Evolutionary conservation across 2,329 filamentous ascomycete genomes (phyloP).

Genomic region (Calonectria hawksworthii): DNA sequence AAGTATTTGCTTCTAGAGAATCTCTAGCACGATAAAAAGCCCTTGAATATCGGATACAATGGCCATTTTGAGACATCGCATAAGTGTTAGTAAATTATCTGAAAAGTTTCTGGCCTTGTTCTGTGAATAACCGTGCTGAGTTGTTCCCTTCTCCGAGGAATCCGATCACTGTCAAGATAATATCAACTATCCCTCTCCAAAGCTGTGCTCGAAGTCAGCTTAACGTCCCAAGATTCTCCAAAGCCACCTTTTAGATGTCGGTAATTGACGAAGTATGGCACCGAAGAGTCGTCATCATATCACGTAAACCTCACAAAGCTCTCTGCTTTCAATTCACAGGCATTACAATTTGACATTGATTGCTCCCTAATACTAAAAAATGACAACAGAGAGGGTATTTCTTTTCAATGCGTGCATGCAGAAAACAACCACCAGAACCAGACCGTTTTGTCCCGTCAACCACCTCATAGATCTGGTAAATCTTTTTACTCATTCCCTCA

Average conservation of each 20-base stretch:
- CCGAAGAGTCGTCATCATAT: neutral
- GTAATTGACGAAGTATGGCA: no score
- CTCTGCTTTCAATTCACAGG: neutral
- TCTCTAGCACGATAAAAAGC: neutral
- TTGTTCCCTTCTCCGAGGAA: neutral
- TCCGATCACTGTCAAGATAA: neutral
- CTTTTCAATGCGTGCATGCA: constrained; percentile 14
- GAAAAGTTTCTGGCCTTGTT: no score
- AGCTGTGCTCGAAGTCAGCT: neutral
- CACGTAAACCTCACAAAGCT: neutral
- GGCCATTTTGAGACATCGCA: no score
- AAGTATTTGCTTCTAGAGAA: neutral
- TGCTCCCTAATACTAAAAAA: neutral
- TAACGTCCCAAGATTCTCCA: neutral
- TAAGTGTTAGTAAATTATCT: neutral
- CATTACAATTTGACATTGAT: constrained; percentile 12
- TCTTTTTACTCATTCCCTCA: neutral
- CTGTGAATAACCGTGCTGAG: neutral
- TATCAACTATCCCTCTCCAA: neutral
- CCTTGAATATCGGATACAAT: neutral
- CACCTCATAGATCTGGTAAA: neutral
- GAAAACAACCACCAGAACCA: neutral
- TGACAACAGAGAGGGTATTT: constrained; percentile 27
- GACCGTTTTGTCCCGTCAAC: neutral
- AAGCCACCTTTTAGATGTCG: neutral